Base-by-base conservation (phyloP, 2,329 filamentous ascomycete species). In the Penicillium crustosum region DNA sequence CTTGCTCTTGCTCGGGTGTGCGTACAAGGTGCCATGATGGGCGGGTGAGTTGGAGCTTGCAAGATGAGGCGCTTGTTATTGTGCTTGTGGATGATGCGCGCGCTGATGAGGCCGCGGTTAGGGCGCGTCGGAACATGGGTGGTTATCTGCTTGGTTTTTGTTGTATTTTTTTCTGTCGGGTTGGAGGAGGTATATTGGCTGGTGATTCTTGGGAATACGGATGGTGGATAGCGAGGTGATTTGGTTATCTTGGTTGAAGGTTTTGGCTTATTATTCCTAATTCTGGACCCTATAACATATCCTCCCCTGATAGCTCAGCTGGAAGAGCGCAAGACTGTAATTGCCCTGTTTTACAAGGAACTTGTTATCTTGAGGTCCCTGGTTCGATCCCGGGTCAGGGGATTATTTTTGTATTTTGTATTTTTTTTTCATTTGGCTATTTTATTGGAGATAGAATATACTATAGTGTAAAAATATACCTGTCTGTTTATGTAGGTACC, bases 11-110 rank as follows among this genome's bases (percentile, higher is more conserved):
- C 12, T 48, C 27, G 39, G 52, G 43, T 21, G 10, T 2, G 44
- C 59, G 54, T 65, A 66, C 64, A 47, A 52, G 39, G 19, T 54
- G 57, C 61, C 61, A 64, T 62, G 61, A 49, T 54, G 51, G 54
- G 38, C 33, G 59, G 38, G 53, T 39, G 54, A 56, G 39, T 55
- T 53, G 61, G 38, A 51, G 33, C 55, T 60, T 60, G 56, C 45
- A 21, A 39, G 52, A 29, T 49, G 60, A 35, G 33, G 31, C n/a
- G 48, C 15, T 45, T 36, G 23, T n/a, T 43, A 43, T 41, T 36
- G 61, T 49, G 59, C 50, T 42, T 10, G 61, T 27, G 21, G 39
- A 36, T 29, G 17, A 39, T 43, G 47, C 48, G 51, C 58, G 57
- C 57, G 55, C 65, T 53, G 55, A 29, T n/a, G 63, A 50, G 43